Conservation (phyloP, 1,139 yeast species). For the Pichia sp. region DNA sequence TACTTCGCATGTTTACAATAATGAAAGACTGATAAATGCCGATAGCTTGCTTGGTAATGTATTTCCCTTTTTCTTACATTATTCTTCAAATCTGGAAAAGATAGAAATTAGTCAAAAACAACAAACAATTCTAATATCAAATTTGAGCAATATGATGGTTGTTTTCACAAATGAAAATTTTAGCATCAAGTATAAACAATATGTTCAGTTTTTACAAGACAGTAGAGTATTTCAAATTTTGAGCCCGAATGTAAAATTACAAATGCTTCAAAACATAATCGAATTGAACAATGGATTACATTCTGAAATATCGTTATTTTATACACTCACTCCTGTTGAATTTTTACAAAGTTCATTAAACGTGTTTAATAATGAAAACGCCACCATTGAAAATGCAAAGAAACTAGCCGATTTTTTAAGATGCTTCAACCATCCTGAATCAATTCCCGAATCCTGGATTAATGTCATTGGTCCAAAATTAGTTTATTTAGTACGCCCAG, state of each 20-base stretch:
- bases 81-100: conserved; percentile 4
- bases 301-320: not conserved
- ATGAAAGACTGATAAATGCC: not conserved
- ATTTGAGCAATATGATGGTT: not conserved
- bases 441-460: conserved; percentile 10
- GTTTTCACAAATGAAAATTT: not conserved
- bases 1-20: conserved; percentile 9
- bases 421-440: conserved; percentile 2
- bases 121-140: conserved; percentile 2
- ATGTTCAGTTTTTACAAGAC: not conserved
- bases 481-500: conserved; percentile 2
- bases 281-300: not conserved
- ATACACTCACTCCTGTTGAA: not conserved
- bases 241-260: not conserved
- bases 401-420: conserved; percentile 1
- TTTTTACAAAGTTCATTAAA: conserved; percentile 1
- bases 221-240: conserved; percentile 1
- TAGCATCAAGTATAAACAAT: not conserved
- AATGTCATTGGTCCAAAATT: conserved; percentile 3
- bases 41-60: not conserved
- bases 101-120: not conserved
- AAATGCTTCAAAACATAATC: not conserved
- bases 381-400: not conserved
- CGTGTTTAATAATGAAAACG: not conserved
- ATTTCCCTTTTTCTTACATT: conserved; percentile 8